A percentile compares a stretch with the other conserved stretches of the same genome.
Conservation (phyloP, 1,139 yeast genomes). For the Saccharomyces uvarum region DNA sequence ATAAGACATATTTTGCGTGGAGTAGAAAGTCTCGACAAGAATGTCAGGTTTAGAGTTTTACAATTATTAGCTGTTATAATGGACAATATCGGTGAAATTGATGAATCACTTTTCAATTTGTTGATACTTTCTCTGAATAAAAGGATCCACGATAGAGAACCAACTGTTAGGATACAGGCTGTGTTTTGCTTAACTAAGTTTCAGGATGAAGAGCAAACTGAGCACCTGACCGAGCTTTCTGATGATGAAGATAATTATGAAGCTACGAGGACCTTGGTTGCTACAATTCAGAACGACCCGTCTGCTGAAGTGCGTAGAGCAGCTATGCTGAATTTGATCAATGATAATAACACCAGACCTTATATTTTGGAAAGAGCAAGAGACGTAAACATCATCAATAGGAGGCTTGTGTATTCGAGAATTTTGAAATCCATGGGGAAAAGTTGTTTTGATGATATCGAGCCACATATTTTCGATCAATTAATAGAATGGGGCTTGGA, state of each 20-base stretch:
- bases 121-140: conserved; percentile 54
- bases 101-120: conserved; percentile 59
- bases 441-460: conserved; percentile 45
- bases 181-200: conserved; percentile 72
- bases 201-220: conserved; percentile 44
- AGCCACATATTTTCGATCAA: conserved; percentile 54
- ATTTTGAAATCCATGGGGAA: conserved; percentile 63
- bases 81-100: conserved; percentile 68
- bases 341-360: conserved; percentile 46
- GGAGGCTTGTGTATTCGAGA: conserved; percentile 66
- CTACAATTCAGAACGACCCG: conserved; percentile 65
- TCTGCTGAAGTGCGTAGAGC: conserved; percentile 87
- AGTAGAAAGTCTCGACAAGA: conserved; percentile 64
- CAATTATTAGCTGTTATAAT: conserved; percentile 71
- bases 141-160: conserved; percentile 72
- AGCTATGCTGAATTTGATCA: conserved; percentile 62
- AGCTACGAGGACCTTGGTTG: conserved; percentile 47
- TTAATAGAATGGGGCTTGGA: conserved; percentile 76
- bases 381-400: conserved; percentile 62
- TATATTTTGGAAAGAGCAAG: conserved; percentile 72
- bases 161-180: conserved; percentile 73
- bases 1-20: conserved; percentile 68
- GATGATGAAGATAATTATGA: conserved; percentile 35
- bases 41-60: conserved; percentile 73
- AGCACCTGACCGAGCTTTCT: conserved; percentile 30